These are phyloP conservation scores for Fraxinus nigra DNA, from an alignment of 305 asterid genomes.

Conservation along the genomic window DNA sequence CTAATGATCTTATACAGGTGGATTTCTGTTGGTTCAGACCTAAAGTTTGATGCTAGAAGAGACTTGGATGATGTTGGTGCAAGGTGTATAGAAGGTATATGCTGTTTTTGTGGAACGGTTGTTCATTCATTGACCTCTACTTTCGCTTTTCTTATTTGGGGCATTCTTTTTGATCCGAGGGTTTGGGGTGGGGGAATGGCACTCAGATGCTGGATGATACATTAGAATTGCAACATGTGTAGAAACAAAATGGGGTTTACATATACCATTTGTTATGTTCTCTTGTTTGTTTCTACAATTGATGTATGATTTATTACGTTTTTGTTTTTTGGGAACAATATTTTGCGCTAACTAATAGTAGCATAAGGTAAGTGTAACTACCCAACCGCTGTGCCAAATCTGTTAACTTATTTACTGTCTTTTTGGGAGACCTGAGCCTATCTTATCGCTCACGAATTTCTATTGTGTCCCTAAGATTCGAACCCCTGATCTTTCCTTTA, in stretches of 20 bases:
- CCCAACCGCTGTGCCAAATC: not conserved
- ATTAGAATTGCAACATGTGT: conserved; percentile 10
- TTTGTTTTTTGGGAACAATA: not conserved
- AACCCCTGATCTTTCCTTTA: not conserved
- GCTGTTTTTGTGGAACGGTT: not conserved
- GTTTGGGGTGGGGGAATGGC: conserved; percentile 9
- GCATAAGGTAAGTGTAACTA: not conserved
- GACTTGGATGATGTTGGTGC: conserved; percentile 98
- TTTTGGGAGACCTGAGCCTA: not conserved
- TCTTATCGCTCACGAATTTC: not conserved
- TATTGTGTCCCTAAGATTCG: not conserved
- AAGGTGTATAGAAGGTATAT: conserved; percentile 67
- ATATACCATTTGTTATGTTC: not conserved
- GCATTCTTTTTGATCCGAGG: not conserved
- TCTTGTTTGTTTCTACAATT: not conserved
- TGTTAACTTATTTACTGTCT: not conserved
- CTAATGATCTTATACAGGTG: conserved; percentile 59
- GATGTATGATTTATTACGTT: not conserved
- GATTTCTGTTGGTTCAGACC: conserved; percentile 99
- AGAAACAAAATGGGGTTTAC: conserved; percentile 7
- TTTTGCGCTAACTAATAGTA: conserved; percentile 11
- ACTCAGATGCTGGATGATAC: conserved; percentile 14
- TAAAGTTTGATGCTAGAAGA: conserved; percentile 92
- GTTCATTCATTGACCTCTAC: not conserved
- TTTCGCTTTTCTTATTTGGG: not conserved